Conservation (phyloP, 805 yeast species). For the Kodamaea laetipori region DNA sequence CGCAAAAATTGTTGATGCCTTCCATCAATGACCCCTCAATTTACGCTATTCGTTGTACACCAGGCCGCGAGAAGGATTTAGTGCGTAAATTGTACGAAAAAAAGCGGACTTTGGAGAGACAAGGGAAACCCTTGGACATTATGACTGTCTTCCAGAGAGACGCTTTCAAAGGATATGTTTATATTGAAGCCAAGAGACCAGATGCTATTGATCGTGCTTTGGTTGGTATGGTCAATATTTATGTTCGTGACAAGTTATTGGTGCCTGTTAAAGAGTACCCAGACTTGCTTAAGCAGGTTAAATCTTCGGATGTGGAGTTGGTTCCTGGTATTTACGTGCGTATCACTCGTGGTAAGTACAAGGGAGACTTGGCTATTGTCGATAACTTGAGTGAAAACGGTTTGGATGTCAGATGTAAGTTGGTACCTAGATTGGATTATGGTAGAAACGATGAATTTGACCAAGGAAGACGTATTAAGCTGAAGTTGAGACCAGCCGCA, state of each 20-base stretch:
- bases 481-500: slow-evolving; percentile 78
- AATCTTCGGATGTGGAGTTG: slow-evolving; percentile 81
- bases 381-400: slow-evolving; percentile 94
- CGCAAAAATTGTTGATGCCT: slow-evolving; percentile 90
- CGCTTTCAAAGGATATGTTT: slow-evolving; percentile 86
- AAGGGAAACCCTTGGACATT: slow-evolving; percentile 79
- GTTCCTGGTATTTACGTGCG: slow-evolving; percentile 93
- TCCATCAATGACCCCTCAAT: slow-evolving; percentile 95
- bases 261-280: slow-evolving; percentile 97
- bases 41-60: slow-evolving; percentile 93
- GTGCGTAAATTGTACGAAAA: slow-evolving; percentile 84
- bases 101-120: slow-evolving; percentile 73
- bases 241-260: slow-evolving; percentile 67
- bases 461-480: slow-evolving; percentile 48
- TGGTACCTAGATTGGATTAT: slow-evolving; percentile 93
- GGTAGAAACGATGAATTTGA: slow-evolving; percentile 65
- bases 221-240: slow-evolving; percentile 87
- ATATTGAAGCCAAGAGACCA: slow-evolving; percentile 90
- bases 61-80: slow-evolving; percentile 89
- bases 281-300: slow-evolving; percentile 84
- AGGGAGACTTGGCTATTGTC: slow-evolving; percentile 90
- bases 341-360: slow-evolving; percentile 85
- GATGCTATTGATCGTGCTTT: slow-evolving; percentile 89
- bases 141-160: slow-evolving; percentile 93
- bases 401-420: slow-evolving; percentile 87